Evolutionary conservation across 2,329 filamentous ascomycete genomes (phyloP).

Genomic region (Aspergillus sp.): DNA sequence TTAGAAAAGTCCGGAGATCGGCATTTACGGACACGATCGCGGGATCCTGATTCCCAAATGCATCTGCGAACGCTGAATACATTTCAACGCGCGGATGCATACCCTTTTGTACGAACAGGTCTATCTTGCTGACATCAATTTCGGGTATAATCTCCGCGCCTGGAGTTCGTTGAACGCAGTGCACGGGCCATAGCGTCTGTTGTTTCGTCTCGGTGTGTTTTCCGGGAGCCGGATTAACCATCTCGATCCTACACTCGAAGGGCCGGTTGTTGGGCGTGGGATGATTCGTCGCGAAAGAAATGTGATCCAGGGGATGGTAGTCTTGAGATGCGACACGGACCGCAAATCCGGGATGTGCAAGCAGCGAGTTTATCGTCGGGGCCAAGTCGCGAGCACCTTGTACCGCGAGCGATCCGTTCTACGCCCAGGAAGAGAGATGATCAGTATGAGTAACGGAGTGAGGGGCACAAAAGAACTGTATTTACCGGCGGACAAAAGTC

Average conservation of each 20-base stretch:
- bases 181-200: constrained; percentile 82
- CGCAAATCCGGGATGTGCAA: constrained; percentile 68
- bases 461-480: constrained; percentile 12
- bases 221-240: constrained; percentile 53
- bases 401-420: constrained; percentile 89
- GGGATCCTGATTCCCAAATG: constrained; percentile 61
- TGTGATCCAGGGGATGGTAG: constrained; percentile 80
- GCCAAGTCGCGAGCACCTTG: constrained; percentile 71
- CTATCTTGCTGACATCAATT: constrained; percentile 64
- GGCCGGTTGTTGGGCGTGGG: constrained; percentile 63
- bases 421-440: constrained; percentile 5
- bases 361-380: constrained; percentile 73
- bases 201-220: constrained; percentile 66
- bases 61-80: constrained; percentile 90
- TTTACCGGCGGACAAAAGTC: constrained; percentile 91
- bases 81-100: constrained; percentile 77
- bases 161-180: constrained; percentile 77
- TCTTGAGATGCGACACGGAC: constrained; percentile 87
- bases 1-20: constrained; percentile 65
- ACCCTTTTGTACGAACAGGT: constrained; percentile 78
- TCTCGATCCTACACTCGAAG: constrained; percentile 67
- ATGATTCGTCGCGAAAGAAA: constrained; percentile 89
- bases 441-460: constrained; percentile 14
- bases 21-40: constrained; percentile 50
- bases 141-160: constrained; percentile 77